These are phyloP conservation scores for Tricholomella constricta DNA, from an alignment of 768 basidiomycete species.

Conservation along the genomic window DNA sequence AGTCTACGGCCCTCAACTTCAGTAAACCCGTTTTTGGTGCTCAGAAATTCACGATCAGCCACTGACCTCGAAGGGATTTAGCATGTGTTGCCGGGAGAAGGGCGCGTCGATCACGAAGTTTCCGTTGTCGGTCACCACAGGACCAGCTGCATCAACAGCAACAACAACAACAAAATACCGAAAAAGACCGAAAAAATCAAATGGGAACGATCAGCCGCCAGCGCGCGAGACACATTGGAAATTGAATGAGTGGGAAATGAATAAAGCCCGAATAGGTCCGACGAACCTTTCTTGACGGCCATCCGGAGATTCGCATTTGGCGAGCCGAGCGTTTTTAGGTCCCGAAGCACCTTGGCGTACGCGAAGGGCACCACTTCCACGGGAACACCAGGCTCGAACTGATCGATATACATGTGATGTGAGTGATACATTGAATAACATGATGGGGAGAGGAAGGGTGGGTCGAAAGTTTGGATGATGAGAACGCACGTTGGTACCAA, in stretches of 20 bases:
- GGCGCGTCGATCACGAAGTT: slow-evolving; percentile 98
- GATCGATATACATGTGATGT: not conserved
- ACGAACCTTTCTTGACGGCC: slow-evolving; percentile 85
- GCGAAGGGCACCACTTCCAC: slow-evolving; percentile 98
- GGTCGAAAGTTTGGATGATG: too few relatives aligned
- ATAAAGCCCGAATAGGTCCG: not conserved
- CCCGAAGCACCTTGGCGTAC: slow-evolving; percentile 83
- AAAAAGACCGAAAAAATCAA: too few relatives aligned
- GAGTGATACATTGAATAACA: not conserved
- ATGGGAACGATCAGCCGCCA: too few relatives aligned
- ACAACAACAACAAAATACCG: not conserved
- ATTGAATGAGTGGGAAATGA: not conserved
- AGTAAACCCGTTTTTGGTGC: too few relatives aligned
- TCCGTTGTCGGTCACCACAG: slow-evolving; percentile 95
- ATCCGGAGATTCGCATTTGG: slow-evolving; percentile 83
- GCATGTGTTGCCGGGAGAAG: slow-evolving; percentile 70
- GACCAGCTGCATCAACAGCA: slow-evolving; percentile 66
- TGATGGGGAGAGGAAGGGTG: not conserved
- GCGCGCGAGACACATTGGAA: not conserved
- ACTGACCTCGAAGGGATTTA: slow-evolving; percentile 62
- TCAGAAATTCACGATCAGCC: not conserved
- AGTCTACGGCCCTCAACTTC: too few relatives aligned
- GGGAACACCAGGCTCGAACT: slow-evolving; percentile 90
- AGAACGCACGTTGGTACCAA: slow-evolving; percentile 78
- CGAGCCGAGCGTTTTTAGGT: slow-evolving; percentile 61